Conservation (phyloP, 345 rosid genomes). For the Eucalyptus fibrosa region DNA sequence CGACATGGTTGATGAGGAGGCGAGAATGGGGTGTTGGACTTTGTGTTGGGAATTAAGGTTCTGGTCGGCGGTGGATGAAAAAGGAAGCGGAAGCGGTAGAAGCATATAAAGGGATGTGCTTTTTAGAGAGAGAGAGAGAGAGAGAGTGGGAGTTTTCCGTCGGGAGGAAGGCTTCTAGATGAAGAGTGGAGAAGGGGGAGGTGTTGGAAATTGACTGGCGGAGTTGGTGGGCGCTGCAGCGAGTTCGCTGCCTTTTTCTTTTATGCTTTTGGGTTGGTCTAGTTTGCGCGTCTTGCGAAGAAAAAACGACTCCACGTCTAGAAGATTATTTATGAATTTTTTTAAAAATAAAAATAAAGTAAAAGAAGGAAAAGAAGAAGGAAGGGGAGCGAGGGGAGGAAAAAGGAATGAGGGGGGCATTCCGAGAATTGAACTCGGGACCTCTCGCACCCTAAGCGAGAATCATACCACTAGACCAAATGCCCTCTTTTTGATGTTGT, state of each 20-base stretch:
- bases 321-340: neutral
- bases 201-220: neutral
- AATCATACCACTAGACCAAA: conserved; percentile 91
- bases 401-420: conserved; percentile 11
- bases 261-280: neutral
- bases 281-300: neutral
- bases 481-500: conserved; percentile 2
- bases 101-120: neutral
- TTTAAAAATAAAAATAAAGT: neutral
- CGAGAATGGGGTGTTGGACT: neutral
- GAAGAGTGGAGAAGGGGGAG: neutral
- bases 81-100: neutral
- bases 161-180: neutral
- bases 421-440: conserved; percentile 82
- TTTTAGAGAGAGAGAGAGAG: neutral
- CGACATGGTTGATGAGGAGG: neutral
- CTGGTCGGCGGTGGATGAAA: neutral
- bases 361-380: neutral
- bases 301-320: neutral
- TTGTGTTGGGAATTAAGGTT: neutral
- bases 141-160: neutral
- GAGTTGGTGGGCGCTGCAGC: neutral
- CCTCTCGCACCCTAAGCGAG: conserved; percentile 92
- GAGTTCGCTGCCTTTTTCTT: neutral
- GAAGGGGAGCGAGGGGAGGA: neutral